phyloP scores from a whole-genome alignment of 805 yeast genomes.

The Helenozyma rhizophorensis region DNA sequence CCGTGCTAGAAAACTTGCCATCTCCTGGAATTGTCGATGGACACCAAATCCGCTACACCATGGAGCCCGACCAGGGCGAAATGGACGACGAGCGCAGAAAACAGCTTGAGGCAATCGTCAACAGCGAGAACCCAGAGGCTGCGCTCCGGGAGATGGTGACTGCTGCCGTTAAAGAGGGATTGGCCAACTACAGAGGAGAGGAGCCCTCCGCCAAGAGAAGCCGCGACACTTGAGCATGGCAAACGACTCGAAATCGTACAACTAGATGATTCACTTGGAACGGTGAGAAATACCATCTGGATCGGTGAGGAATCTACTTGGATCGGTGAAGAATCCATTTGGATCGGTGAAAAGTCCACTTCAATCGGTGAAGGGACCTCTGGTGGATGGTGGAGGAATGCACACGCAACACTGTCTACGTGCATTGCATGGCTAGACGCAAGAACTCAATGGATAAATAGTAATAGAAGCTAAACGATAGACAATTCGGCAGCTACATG shows the following conservation, averaged over 20 bases:
- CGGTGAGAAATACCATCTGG: too few species aligned
- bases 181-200: conserved; percentile 28
- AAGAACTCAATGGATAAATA: too few species aligned
- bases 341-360: too few species aligned
- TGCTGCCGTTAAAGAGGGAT: conserved; percentile 59
- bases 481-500: too few species aligned
- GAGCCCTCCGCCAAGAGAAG: conserved; percentile 32
- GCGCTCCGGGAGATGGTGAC: conserved; percentile 64
- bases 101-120: conserved; percentile 64
- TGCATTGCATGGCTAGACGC: too few species aligned
- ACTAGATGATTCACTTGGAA: too few species aligned
- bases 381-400: too few species aligned
- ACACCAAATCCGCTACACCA: conserved; percentile 53
- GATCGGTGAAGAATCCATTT: too few species aligned
- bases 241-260: background rate
- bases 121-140: conserved; percentile 79
- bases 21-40: conserved; percentile 38
- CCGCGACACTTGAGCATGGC: conserved; percentile 1
- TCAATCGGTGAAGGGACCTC: too few species aligned
- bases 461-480: too few species aligned
- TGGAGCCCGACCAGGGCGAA: conserved; percentile 46
- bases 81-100: conserved; percentile 53
- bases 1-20: conserved; percentile 25
- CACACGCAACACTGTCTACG: too few species aligned
- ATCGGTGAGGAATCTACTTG: too few species aligned